phyloP scores from a whole-genome alignment of 2,329 filamentous ascomycete species.

The Knoxdaviesia capensis region DNA sequence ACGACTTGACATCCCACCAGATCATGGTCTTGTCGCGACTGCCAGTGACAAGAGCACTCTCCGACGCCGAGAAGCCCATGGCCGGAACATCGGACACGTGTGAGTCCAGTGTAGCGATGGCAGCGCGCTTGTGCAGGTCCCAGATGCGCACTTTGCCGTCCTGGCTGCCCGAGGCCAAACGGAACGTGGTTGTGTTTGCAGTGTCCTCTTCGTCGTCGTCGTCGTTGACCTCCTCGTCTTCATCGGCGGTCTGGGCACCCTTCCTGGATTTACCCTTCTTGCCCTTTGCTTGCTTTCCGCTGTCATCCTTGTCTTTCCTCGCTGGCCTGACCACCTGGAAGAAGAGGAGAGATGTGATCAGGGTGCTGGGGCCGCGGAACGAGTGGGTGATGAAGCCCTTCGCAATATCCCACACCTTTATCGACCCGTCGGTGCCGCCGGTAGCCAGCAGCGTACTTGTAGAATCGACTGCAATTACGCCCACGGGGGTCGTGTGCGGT shows the following conservation, averaged over 20 bases:
- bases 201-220: slow-evolving; percentile 18
- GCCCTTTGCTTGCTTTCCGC: slow-evolving; percentile 20
- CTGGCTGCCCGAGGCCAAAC: slow-evolving; percentile 78
- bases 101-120: slow-evolving; percentile 61
- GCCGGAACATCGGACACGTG: slow-evolving; percentile 90
- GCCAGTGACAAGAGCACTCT: slow-evolving; percentile 61
- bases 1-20: slow-evolving; percentile 72
- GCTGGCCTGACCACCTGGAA: slow-evolving; percentile 44
- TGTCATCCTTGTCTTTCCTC: slow-evolving; percentile 14
- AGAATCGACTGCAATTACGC: slow-evolving; percentile 60
- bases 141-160: slow-evolving; percentile 85
- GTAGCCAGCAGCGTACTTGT: slow-evolving; percentile 84
- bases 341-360: slow-evolving; percentile 80
- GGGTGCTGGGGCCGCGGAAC: slow-evolving; percentile 78
- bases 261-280: slow-evolving; percentile 18
- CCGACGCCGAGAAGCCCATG: slow-evolving; percentile 57
- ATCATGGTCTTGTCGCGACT: slow-evolving; percentile 88
- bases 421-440: slow-evolving; percentile 76
- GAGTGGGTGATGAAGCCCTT: slow-evolving; percentile 88
- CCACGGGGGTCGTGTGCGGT: slow-evolving; percentile 75
- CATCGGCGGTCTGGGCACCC: slow-evolving; percentile 9
- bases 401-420: slow-evolving; percentile 92
- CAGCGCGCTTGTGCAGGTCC: slow-evolving; percentile 70
- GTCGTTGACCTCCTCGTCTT: slow-evolving; percentile 16
- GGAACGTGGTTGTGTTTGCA: slow-evolving; percentile 34